phyloP scores from a whole-genome alignment of 805 yeast genomes.

The Ogataea methylovora region DNA sequence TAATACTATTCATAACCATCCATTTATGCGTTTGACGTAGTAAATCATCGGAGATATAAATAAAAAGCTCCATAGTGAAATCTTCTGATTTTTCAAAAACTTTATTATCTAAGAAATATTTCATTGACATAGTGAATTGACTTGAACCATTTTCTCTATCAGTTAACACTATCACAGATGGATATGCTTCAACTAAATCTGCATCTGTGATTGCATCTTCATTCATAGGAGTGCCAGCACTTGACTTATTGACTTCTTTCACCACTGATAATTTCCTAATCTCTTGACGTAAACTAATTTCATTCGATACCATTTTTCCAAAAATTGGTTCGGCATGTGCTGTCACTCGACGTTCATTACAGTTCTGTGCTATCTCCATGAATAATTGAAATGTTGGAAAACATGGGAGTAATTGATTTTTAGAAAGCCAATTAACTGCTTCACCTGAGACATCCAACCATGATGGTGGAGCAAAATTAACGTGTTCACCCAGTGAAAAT shows the following conservation, averaged over 20 bases:
- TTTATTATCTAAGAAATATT: conserved; percentile 20
- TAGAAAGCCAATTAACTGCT: conserved; percentile 43
- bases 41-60: conserved; percentile 45
- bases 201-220: conserved; percentile 40
- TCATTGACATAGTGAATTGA: conserved; percentile 25
- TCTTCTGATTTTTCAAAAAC: conserved; percentile 7
- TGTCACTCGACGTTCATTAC: conserved; percentile 32
- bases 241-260: conserved; percentile 20
- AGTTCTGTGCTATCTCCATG: conserved; percentile 35
- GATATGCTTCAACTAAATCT: conserved; percentile 40
- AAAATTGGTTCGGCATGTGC: conserved; percentile 26
- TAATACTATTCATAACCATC: conserved; percentile 33
- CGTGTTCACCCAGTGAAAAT: conserved; percentile 46
- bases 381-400: conserved; percentile 45
- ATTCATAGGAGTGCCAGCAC: conserved; percentile 3
- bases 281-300: conserved; percentile 32
- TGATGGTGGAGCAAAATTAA: conserved; percentile 44
- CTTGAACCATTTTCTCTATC: conserved; percentile 20
- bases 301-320: conserved; percentile 29
- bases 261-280: conserved; percentile 26
- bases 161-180: conserved; percentile 38
- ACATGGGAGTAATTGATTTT: conserved; percentile 41
- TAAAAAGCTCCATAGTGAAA: conserved; percentile 35
- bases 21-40: conserved; percentile 30
- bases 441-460: conserved; percentile 48